Evolutionary conservation across 768 basidiomycete species (phyloP), one percentile per base, ranked within the genome.

Genomic region (Boletus vinaceobasis): DNA sequence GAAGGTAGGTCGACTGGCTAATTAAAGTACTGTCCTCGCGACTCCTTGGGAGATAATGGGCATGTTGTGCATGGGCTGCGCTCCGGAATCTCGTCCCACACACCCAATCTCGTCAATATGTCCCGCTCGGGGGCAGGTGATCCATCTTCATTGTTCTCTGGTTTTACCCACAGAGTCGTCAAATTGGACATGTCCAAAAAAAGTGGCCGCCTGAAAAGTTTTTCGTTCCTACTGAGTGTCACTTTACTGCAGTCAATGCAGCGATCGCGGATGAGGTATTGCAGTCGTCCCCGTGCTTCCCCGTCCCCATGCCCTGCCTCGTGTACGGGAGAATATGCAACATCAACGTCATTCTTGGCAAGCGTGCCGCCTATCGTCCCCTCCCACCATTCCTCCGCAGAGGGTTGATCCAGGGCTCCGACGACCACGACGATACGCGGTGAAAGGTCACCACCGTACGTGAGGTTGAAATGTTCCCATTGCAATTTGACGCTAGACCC

Each of bases 401-500:
- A 50, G 4, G 2, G 0, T 39, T 57, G 59, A 39, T 52, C 36
- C 8, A 19, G 7, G 10, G 60, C 67, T 37, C 66, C 66, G 23
- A 57, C 29, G 15, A 68, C 56, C 31, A 68, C 49, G 21, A 69
- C 51, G 40, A 68, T 63, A 32, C 52, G 63, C 10, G 66, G 67
- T 21, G 66, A 60, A 31, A 68, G 59, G 26, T 67, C 60, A 9
- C 66, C 66, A 35, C 67, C 56, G 10, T 69, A 68, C 2, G 67
- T 60, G 35, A 53, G 19, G 44, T 60, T 55, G 55, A 68, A 68
- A 42, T 65, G 51, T 29, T 68, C 63, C 67, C 67, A 69, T 52
- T 65, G 65, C 2, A 26, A 50, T 54, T 50, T 69, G 56, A 59
- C 27, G 23, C 37, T 11, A 26, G 32, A 1, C 13, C 32, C 44